phyloP scores from a whole-genome alignment of 1,284 basidiomycete genomes.

The Cutaneotrichosporon arboriforme region DNA sequence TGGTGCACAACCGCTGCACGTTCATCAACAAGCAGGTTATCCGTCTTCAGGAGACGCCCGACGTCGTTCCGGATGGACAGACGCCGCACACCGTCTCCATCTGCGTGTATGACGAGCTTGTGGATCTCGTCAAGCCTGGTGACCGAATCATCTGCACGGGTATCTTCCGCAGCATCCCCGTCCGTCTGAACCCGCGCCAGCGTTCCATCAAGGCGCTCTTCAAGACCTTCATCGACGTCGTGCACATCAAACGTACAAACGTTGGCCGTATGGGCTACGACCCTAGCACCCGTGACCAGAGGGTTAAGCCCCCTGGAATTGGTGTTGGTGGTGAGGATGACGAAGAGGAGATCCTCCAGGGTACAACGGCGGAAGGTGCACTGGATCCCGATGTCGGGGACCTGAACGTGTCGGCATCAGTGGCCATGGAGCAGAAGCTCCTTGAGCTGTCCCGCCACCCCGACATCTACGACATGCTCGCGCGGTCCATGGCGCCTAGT shows the following conservation, averaged over 20 bases:
- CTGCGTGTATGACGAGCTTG: constrained; percentile 94
- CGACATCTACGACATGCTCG: constrained; percentile 82
- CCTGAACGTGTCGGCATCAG: constrained; percentile 49
- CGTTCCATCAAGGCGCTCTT: constrained; percentile 90
- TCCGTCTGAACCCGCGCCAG: constrained; percentile 86
- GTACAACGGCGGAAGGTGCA: constrained; percentile 28
- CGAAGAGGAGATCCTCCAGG: constrained; percentile 53
- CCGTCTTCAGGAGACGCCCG: constrained; percentile 93
- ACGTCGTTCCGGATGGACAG: constrained; percentile 95
- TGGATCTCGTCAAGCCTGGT: constrained; percentile 90
- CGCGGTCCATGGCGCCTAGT: constrained; percentile 82
- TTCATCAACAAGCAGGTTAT: constrained; percentile 95
- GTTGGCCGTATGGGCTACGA: constrained; percentile 70
- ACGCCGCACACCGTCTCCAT: constrained; percentile 95
- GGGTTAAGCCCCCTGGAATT: constrained; percentile 57
- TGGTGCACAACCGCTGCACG: constrained; percentile 94
- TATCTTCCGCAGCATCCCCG: constrained; percentile 89
- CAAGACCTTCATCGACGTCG: constrained; percentile 91
- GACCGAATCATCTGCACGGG: constrained; percentile 88
- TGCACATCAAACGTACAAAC: constrained; percentile 78
- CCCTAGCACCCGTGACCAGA: constrained; percentile 62
- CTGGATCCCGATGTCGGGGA: constrained; percentile 44
- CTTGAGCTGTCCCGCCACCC: constrained; percentile 48
- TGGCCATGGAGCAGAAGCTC: constrained; percentile 56
- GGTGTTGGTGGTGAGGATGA: constrained; percentile 83